A percentile compares a stretch with the other conserved stretches of the same genome.
Conservation (phyloP, 768 basidiomycete species). For the Boletus coccyginus region DNA sequence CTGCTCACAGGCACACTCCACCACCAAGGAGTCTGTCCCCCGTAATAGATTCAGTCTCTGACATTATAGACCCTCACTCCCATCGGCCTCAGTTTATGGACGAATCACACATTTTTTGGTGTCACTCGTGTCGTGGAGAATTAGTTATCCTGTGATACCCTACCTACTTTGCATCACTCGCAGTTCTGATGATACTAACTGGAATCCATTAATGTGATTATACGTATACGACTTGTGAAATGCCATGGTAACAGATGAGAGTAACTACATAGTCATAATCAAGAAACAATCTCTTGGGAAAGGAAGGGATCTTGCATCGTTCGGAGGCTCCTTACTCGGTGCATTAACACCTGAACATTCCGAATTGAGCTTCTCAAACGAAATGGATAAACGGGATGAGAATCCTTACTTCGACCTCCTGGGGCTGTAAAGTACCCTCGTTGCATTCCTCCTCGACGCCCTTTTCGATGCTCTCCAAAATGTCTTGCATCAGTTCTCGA, state of each 20-base stretch:
- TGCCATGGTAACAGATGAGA: conserved; percentile 5
- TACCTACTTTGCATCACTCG: not conserved
- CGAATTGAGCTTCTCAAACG: conserved; percentile 2
- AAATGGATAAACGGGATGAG: not conserved
- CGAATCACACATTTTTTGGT: conserved; percentile 90
- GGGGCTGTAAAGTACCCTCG: conserved; percentile 59
- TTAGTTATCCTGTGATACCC: conserved; percentile 59
- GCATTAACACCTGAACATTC: conserved; percentile 45
- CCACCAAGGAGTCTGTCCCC: conserved; percentile 60
- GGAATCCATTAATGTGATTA: conserved; percentile 20
- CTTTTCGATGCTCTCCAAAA: conserved; percentile 79
- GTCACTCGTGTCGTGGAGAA: conserved; percentile 77
- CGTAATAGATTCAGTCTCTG: conserved; percentile 34
- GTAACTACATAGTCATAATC: conserved; percentile 1
- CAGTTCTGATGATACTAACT: conserved; percentile 9
- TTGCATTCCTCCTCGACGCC: conserved; percentile 67
- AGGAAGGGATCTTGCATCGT: conserved; percentile 14
- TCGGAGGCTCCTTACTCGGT: conserved; percentile 32
- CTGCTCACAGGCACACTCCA: conserved; percentile 40
- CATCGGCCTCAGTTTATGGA: conserved; percentile 75
- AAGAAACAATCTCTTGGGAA: conserved; percentile 7
- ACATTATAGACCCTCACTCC: conserved; percentile 14
- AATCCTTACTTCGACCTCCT: conserved; percentile 66
- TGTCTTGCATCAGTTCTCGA: conserved; percentile 69
- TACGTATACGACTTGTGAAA: conserved; percentile 11